Evolutionary conservation across 768 basidiomycete genomes (phyloP).

Genomic region (Lactifluus hygrophoroides): DNA sequence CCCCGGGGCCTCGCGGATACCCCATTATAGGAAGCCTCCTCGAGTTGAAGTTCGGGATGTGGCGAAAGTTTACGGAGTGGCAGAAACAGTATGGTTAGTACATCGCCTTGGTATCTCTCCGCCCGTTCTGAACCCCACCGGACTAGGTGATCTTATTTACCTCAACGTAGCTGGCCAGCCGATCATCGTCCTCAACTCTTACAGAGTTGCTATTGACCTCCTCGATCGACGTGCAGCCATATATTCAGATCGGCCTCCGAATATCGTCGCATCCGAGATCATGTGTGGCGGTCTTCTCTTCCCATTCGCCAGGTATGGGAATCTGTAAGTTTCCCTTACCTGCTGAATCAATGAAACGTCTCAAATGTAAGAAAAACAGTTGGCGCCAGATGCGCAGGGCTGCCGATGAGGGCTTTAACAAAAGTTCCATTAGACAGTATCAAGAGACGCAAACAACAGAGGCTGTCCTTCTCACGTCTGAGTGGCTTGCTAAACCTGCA

Average conservation of each 20-base stretch:
- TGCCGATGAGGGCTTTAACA: neutral
- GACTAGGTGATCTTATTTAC: neutral
- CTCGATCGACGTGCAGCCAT: no score
- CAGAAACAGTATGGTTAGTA: neutral
- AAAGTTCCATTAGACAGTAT: neutral
- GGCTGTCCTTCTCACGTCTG: neutral
- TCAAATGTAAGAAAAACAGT: neutral
- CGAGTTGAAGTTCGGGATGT: no score
- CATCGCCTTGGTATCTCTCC: neutral
- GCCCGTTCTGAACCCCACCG: neutral
- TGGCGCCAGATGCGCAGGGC: neutral
- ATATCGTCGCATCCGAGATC: neutral
- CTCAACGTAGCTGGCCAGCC: neutral
- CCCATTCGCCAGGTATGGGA: neutral
- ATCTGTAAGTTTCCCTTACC: neutral
- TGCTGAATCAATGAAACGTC: no score
- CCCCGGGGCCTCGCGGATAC: neutral
- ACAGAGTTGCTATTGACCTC: neutral
- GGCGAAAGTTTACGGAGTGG: neutral
- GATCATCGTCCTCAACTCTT: neutral
- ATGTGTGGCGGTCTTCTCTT: no score
- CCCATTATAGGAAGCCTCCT: neutral
- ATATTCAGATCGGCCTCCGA: neutral
- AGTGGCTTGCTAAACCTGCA: neutral
- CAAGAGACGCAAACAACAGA: neutral